Evolutionary conservation across 2,329 filamentous ascomycete genomes (phyloP).

Genomic region (Aspergillus quadrilineatus): DNA sequence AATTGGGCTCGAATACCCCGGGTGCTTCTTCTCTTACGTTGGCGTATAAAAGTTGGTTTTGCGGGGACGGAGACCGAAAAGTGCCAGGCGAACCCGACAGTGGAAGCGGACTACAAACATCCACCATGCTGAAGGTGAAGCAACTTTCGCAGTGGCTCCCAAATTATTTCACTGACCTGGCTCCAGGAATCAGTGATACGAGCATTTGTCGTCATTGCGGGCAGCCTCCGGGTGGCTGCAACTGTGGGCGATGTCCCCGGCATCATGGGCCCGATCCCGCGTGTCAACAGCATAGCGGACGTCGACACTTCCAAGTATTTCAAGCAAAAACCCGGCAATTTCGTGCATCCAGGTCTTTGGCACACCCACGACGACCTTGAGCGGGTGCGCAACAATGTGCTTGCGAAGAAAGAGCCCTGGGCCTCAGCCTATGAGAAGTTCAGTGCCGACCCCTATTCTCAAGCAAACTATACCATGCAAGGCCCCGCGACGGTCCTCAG

Average conservation of each 20-base stretch:
- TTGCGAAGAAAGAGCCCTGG: constrained; percentile 23
- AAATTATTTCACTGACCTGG: too few species aligned
- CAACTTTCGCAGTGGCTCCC: too few species aligned
- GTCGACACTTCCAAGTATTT: constrained; percentile 13
- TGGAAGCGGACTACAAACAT: too few species aligned
- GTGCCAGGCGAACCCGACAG: too few species aligned
- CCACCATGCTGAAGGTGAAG: too few species aligned
- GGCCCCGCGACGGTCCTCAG: background rate
- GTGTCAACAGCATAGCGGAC: background rate
- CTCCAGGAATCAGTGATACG: too few species aligned
- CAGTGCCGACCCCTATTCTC: constrained; percentile 28
- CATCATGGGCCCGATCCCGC: constrained; percentile 9
- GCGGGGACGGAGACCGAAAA: too few species aligned
- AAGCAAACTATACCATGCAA: constrained; percentile 18
- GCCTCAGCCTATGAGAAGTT: constrained; percentile 35
- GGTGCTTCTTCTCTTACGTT: too few species aligned
- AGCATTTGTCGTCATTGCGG: too few species aligned
- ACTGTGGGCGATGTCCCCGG: constrained; percentile 7
- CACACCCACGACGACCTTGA: constrained; percentile 27
- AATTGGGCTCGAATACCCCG: too few species aligned
- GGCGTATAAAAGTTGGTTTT: too few species aligned
- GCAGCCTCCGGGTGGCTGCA: background rate
- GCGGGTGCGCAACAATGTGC: constrained; percentile 19
- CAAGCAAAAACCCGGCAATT: constrained; percentile 7
- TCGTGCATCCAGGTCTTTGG: constrained; percentile 26